Conservation (phyloP, 2,329 filamentous ascomycete genomes). For the Colletotrichum lindemuthianum region DNA sequence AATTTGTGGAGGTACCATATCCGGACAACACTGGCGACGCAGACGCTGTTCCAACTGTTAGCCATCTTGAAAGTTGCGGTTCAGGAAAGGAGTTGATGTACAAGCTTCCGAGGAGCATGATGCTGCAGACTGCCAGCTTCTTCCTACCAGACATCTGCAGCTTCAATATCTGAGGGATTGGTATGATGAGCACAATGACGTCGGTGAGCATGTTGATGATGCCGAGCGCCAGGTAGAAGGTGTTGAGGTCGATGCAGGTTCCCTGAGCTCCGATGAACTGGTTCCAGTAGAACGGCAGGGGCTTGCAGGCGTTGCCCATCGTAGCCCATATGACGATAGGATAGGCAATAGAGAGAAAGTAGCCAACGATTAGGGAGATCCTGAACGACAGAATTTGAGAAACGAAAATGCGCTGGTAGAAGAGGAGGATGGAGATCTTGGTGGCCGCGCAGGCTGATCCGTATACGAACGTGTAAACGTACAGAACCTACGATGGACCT, state of each 20-base stretch:
- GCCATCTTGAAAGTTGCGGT: neutral
- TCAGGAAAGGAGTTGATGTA: neutral
- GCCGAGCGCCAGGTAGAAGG: constrained; percentile 26
- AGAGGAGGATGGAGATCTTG: constrained; percentile 36
- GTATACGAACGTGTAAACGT: constrained; percentile 34
- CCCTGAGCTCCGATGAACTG: constrained; percentile 26
- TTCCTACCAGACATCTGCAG: constrained; percentile 31
- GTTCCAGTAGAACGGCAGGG: constrained; percentile 33
- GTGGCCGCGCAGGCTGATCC: constrained; percentile 31
- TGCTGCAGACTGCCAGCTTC: constrained; percentile 29
- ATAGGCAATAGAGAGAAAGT: constrained; percentile 24
- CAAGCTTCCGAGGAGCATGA: constrained; percentile 33
- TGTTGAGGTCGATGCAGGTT: constrained; percentile 21
- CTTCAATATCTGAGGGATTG: constrained; percentile 31
- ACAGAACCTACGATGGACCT: constrained; percentile 17
- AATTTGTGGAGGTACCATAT: constrained; percentile 27
- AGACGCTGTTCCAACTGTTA: constrained; percentile 1
- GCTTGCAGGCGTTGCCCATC: constrained; percentile 28
- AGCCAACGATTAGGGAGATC: constrained; percentile 7
- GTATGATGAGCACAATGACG: constrained; percentile 29
- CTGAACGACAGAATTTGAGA: constrained; percentile 9
- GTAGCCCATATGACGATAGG: constrained; percentile 32
- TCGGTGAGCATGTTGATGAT: constrained; percentile 35
- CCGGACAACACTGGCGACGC: constrained; percentile 25
- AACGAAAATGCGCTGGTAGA: constrained; percentile 34